These are phyloP conservation scores for Catunica adiposa DNA, from an alignment of 2,329 filamentous ascomycete genomes.

Conservation along the genomic window DNA sequence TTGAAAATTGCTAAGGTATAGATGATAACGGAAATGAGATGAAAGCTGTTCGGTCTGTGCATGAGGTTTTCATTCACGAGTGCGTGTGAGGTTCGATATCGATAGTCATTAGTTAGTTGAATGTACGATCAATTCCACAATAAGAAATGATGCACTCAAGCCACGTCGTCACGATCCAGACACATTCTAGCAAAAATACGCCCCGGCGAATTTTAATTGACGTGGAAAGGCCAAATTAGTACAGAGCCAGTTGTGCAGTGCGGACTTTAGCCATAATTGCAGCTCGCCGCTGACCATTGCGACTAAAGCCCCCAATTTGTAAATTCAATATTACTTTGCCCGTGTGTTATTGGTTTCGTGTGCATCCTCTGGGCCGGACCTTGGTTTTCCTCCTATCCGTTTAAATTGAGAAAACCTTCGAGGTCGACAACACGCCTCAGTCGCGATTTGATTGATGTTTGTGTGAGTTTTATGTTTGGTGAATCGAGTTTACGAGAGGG, in stretches of 20 bases:
- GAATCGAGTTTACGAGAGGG: too few relatives aligned
- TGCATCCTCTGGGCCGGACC: conserved; percentile 1
- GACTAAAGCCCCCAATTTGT: background rate
- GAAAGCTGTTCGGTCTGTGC: background rate
- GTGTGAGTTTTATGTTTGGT: background rate
- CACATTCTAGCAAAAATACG: background rate
- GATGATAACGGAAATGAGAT: conserved; percentile 3
- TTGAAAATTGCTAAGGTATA: background rate
- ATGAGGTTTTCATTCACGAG: background rate
- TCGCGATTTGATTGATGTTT: background rate
- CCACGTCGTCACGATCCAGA: background rate
- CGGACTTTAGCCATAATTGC: background rate
- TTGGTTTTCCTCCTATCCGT: background rate
- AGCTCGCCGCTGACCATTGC: background rate
- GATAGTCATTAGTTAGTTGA: too few relatives aligned
- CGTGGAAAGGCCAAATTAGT: background rate
- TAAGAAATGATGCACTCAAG: background rate
- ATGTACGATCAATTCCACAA: too few relatives aligned
- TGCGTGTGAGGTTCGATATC: background rate
- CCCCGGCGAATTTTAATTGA: too few relatives aligned
- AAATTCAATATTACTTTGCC: background rate
- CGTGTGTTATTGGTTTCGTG: background rate
- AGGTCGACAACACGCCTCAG: background rate
- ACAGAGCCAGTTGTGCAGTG: background rate
- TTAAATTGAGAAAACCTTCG: background rate